These are phyloP conservation scores for Leccinum subgranulosum DNA, from an alignment of 768 basidiomycete genomes.

Conservation along the genomic window DNA sequence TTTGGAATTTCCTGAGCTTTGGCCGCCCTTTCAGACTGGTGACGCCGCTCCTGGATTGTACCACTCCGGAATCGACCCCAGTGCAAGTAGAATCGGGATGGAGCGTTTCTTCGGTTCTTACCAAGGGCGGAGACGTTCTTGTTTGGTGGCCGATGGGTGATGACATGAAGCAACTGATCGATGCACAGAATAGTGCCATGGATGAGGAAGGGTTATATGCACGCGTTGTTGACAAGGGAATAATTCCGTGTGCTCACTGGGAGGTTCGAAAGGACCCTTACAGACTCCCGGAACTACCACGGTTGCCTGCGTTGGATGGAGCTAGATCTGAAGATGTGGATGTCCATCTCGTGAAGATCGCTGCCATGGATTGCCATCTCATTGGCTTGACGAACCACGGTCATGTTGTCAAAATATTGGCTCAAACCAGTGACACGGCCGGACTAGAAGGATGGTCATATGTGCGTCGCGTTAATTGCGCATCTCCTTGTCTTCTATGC, in stretches of 20 bases:
- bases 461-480: slow-evolving; percentile 41
- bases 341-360: slow-evolving; percentile 71
- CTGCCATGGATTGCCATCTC: slow-evolving; percentile 68
- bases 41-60: slow-evolving; percentile 36
- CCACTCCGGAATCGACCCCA: slow-evolving; percentile 46
- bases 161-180: slow-evolving; percentile 36
- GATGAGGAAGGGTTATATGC: slow-evolving; percentile 37
- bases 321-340: slow-evolving; percentile 25
- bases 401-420: slow-evolving; percentile 65
- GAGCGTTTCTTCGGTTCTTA: slow-evolving; percentile 73
- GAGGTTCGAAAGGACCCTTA: slow-evolving; percentile 51
- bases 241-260: slow-evolving; percentile 64
- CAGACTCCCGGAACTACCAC: slow-evolving; percentile 57
- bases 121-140: slow-evolving; percentile 65
- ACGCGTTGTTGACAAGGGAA: slow-evolving; percentile 32
- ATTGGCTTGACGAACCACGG: slow-evolving; percentile 80
- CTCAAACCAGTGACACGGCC: slow-evolving; percentile 39
- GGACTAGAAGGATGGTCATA: slow-evolving; percentile 62
- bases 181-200: slow-evolving; percentile 42
- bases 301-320: slow-evolving; percentile 48
- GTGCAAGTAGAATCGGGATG: slow-evolving; percentile 78
- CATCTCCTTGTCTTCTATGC: neutral
- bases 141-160: slow-evolving; percentile 71
- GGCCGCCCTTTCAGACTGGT: slow-evolving; percentile 69
- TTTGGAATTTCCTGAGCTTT: slow-evolving; percentile 80